Conservation (phyloP, 352 stramenopile species). For the Phytopythium vexans region DNA sequence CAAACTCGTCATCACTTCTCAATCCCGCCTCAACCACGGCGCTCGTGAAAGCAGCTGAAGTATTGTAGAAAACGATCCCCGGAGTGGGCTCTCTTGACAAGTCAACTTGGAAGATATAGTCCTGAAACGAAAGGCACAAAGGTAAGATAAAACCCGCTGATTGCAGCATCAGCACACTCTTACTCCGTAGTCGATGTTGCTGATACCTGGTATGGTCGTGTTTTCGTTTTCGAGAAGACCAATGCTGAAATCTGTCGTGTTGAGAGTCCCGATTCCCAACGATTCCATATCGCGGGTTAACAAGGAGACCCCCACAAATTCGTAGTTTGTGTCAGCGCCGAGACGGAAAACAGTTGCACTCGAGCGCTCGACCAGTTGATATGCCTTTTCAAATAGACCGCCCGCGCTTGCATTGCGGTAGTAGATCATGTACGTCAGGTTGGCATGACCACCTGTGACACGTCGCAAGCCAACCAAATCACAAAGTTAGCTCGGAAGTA, state of each 20-base stretch:
- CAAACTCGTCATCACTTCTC: slow-evolving; percentile 4
- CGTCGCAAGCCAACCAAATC: too few relatives aligned
- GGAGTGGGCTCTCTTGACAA: too few relatives aligned
- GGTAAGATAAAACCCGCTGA: too few relatives aligned
- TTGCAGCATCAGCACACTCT: neutral
- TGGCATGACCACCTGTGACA: slow-evolving; percentile 21
- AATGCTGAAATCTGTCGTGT: slow-evolving; percentile 20
- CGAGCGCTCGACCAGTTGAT: slow-evolving; percentile 11
- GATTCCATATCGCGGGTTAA: slow-evolving; percentile 4
- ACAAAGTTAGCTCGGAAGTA: too few relatives aligned
- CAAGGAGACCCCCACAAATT: slow-evolving; percentile 40
- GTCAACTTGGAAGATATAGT: slow-evolving; percentile 52
- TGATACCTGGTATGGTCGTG: neutral
- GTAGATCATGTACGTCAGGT: slow-evolving; percentile 36
- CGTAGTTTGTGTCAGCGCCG: slow-evolving; percentile 39
- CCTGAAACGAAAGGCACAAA: slow-evolving; percentile 8
- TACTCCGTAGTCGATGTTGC: slow-evolving; percentile 54
- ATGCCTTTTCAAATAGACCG: slow-evolving; percentile 22
- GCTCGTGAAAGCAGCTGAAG: too few relatives aligned
- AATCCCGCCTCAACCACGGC: slow-evolving; percentile 1
- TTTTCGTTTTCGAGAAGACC: slow-evolving; percentile 2
- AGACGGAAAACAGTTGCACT: slow-evolving; percentile 36
- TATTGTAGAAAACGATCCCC: too few relatives aligned
- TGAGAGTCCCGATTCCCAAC: slow-evolving; percentile 17
- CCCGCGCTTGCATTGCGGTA: slow-evolving; percentile 14